A percentile compares a stretch with the other conserved stretches of the same genome.
These are phyloP conservation scores for Sporothrix brunneoviolacea DNA, from an alignment of 2,329 filamentous ascomycete species.

Conservation along the genomic window DNA sequence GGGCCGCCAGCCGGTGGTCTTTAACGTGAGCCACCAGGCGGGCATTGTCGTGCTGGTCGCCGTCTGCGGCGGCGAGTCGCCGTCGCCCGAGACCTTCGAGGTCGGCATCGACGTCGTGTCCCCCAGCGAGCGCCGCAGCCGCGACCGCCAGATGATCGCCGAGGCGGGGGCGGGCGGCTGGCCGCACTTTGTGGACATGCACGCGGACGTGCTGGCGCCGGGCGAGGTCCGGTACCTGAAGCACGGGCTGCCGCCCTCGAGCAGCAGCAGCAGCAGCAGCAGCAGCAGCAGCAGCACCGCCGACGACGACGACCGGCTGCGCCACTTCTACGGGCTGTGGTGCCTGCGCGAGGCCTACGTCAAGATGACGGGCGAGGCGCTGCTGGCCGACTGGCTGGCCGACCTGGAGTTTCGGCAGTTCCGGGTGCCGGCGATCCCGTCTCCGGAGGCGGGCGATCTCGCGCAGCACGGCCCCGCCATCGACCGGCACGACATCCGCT, in stretches of 20 bases:
- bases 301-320: conserved; percentile 55
- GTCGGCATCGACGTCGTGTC: conserved; percentile 74
- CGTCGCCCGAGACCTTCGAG: conserved; percentile 39
- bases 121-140: conserved; percentile 59
- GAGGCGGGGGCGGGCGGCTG: conserved; percentile 38
- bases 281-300: conserved; percentile 23
- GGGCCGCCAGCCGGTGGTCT: conserved; percentile 49
- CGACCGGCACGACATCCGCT: conserved; percentile 31
- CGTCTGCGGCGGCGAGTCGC: conserved; percentile 30
- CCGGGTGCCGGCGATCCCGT: conserved; percentile 46
- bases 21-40: conserved; percentile 75
- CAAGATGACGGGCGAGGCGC: conserved; percentile 74
- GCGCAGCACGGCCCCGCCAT: conserved; percentile 26
- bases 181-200: conserved; percentile 61
- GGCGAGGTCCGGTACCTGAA: conserved; percentile 59
- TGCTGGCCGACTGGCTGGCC: conserved; percentile 65
- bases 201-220: conserved; percentile 61
- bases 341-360: conserved; percentile 75
- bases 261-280: conserved; percentile 9
- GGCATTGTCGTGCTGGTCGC: conserved; percentile 65
- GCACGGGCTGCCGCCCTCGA: conserved; percentile 16
- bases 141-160: conserved; percentile 51
- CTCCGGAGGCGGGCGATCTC: conserved; percentile 8
- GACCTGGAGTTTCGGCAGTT: conserved; percentile 64
- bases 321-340: conserved; percentile 71